These are phyloP conservation scores for Trichoderma atrobrunneum DNA, from an alignment of 2,329 filamentous ascomycete species.

Conservation along the genomic window DNA sequence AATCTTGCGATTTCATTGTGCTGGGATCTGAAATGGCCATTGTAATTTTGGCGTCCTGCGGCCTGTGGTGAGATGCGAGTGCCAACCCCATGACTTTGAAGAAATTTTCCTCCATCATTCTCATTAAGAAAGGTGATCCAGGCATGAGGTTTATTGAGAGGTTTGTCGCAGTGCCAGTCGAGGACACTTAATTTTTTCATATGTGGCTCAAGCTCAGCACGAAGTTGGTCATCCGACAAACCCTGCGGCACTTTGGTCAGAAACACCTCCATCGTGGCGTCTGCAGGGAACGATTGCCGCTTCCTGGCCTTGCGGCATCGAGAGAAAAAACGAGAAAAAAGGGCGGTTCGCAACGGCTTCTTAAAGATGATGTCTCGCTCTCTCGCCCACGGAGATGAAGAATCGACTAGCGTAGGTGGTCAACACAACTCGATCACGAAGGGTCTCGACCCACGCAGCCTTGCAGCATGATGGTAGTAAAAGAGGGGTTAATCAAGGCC, in stretches of 20 bases:
- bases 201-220: conserved; percentile 38
- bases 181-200: conserved; percentile 41
- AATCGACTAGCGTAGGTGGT: not conserved
- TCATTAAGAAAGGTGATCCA: conserved; percentile 43
- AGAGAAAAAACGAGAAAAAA: not conserved
- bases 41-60: not conserved
- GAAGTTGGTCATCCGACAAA: conserved; percentile 39
- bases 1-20: conserved; percentile 27
- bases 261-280: conserved; percentile 45
- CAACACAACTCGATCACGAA: not conserved
- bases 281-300: not conserved
- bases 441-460: not conserved
- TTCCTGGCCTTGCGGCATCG: not conserved
- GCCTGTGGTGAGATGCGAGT: not conserved
- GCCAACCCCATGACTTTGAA: conserved; percentile 36
- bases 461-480: not conserved
- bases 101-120: conserved; percentile 42
- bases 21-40: not conserved
- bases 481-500: conserved; percentile 5
- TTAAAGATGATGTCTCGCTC: not conserved
- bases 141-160: conserved; percentile 33
- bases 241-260: conserved; percentile 42
- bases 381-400: not conserved
- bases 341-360: not conserved
- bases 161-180: conserved; percentile 45